Conservation (phyloP, 2,329 filamentous ascomycete species). For the Emergomyces africanus region DNA sequence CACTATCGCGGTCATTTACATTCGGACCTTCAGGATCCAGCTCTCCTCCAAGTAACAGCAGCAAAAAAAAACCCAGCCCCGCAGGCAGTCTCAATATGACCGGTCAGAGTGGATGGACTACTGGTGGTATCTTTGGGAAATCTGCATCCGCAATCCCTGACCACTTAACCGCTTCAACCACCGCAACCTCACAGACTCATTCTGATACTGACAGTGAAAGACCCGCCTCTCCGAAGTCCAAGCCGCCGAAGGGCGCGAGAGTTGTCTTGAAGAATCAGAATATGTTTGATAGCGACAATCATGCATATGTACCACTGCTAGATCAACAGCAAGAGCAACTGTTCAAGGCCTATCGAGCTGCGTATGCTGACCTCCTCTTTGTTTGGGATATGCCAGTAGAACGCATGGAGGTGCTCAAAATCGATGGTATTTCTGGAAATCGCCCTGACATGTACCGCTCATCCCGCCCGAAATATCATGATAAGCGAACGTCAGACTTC, state of each 20-base stretch:
- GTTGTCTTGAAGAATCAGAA: conserved; percentile 44
- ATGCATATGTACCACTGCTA: conserved; percentile 36
- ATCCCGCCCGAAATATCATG: neutral
- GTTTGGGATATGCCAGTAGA: conserved; percentile 45
- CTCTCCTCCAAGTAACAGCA: conserved; percentile 22
- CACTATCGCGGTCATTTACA: conserved; percentile 33
- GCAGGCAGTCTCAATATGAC: conserved; percentile 23
- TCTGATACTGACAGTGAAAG: conserved; percentile 30
- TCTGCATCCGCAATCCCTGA: conserved; percentile 17
- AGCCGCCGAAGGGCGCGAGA: conserved; percentile 24
- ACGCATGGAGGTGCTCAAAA: conserved; percentile 46
- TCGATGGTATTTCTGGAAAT: conserved; percentile 33
- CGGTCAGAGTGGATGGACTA: conserved; percentile 19
- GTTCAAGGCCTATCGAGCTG: conserved; percentile 40
- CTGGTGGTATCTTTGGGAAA: conserved; percentile 14
- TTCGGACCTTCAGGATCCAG: conserved; percentile 32
- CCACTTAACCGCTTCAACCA: conserved; percentile 19
- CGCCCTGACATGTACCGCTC: conserved; percentile 13
- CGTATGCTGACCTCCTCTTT: conserved; percentile 47
- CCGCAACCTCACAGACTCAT: conserved; percentile 18
- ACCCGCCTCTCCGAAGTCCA: conserved; percentile 16
- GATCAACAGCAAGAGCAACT: conserved; percentile 36
- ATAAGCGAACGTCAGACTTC: neutral
- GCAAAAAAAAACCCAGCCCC: conserved; percentile 27
- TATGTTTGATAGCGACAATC: conserved; percentile 42